Evolutionary conservation across 2,329 filamentous ascomycete genomes (phyloP).

Genomic region (Beauveria sp.): DNA sequence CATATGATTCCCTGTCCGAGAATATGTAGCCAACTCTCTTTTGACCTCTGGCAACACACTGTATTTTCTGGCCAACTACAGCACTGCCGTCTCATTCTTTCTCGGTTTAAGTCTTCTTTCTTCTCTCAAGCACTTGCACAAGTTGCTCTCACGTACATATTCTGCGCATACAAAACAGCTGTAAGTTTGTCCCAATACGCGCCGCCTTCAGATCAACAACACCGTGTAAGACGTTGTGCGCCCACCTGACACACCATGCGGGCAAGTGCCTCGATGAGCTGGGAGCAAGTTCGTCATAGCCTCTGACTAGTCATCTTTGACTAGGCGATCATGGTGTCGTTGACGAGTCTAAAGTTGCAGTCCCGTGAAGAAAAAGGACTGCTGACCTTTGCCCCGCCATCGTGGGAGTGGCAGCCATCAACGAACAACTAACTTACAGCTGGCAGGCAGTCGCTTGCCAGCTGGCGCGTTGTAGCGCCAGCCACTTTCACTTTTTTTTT

Average conservation of each 20-base stretch:
- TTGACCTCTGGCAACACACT: background rate
- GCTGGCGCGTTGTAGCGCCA: background rate
- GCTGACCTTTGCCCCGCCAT: constrained; percentile 9
- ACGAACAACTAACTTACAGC: background rate
- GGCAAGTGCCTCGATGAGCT: background rate
- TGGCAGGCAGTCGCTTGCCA: background rate
- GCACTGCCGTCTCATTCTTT: background rate
- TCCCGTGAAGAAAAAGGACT: constrained; percentile 4
- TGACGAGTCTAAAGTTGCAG: background rate
- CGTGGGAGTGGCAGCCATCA: background rate
- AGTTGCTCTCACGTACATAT: background rate
- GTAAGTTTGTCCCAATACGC: constrained; percentile 6
- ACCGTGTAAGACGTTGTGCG: constrained; percentile 9
- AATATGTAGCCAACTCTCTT: background rate
- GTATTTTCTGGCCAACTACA: background rate
- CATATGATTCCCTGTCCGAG: background rate
- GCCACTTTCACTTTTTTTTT: background rate
- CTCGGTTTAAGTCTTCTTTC: background rate
- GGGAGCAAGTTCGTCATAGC: background rate
- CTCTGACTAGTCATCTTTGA: background rate
- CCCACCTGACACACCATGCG: constrained; percentile 8
- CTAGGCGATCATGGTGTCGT: background rate
- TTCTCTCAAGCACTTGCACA: background rate
- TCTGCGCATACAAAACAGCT: background rate
- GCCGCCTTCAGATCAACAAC: background rate